Percentiles rank a stretch among this genome's conserved stretches.
These are phyloP conservation scores for Stephania japonica DNA, from an alignment of 164 flowering plant genomes.

Conservation along the genomic window DNA sequence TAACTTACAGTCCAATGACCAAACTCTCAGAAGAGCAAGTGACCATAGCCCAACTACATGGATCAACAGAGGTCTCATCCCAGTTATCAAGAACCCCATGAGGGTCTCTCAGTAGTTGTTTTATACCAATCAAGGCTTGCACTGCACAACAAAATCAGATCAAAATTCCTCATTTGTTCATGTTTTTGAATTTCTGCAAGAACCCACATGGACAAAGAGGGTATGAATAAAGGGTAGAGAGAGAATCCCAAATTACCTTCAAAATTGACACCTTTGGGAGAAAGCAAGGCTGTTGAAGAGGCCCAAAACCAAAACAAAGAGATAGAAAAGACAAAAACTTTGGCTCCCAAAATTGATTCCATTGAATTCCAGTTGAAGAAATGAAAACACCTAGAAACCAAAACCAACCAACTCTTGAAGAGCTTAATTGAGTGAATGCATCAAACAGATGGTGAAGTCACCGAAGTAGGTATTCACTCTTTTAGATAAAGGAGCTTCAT, in stretches of 20 bases:
- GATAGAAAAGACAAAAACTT: constrained; percentile 24
- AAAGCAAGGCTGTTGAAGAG: constrained; percentile 53
- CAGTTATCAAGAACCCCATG: constrained; percentile 81
- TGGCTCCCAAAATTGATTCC: constrained; percentile 30
- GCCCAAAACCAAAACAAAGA: constrained; percentile 37
- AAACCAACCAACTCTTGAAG: constrained; percentile 10
- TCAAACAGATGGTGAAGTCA: background rate
- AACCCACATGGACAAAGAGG: background rate
- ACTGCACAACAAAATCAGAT: constrained; percentile 35
- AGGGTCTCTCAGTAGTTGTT: constrained; percentile 59
- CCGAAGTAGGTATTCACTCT: constrained; percentile 20
- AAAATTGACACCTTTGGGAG: constrained; percentile 88
- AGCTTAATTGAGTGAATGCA: constrained; percentile 9
- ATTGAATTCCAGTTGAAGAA: constrained; percentile 19
- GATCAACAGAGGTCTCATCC: constrained; percentile 90
- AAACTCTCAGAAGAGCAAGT: constrained; percentile 70
- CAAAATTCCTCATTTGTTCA: background rate
- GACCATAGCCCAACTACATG: constrained; percentile 99
- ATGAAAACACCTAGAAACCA: constrained; percentile 14
- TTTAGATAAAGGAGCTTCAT: constrained; percentile 4
- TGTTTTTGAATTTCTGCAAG: background rate
- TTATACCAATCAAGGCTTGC: constrained; percentile 85
- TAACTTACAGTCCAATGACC: constrained; percentile 76
- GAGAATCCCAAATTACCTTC: constrained; percentile 54
- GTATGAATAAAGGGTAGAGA: background rate